A percentile compares a stretch with the other conserved stretches of the same genome.
Evolutionary conservation across 1,284 basidiomycete genomes (phyloP).

Genomic region (Sporisorium exsertum): DNA sequence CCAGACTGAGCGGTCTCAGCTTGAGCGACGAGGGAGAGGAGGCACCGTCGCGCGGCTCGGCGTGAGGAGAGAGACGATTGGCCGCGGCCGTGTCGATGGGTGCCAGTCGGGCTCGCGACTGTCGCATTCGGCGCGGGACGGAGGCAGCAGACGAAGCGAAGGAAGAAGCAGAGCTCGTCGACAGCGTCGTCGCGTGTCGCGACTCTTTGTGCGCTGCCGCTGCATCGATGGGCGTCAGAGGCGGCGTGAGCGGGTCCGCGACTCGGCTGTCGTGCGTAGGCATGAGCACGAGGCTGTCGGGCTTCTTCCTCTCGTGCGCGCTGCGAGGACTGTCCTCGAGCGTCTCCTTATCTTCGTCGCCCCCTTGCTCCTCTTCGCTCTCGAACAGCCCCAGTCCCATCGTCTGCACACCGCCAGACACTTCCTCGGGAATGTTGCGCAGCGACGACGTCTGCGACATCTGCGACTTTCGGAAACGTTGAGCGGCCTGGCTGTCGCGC

Average conservation of each 20-base stretch:
- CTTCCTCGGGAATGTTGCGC: slow-evolving; percentile 43
- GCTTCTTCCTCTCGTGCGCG: slow-evolving; percentile 22
- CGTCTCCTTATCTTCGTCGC: slow-evolving; percentile 27
- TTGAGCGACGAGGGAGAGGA: slow-evolving; percentile 42
- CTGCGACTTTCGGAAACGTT: slow-evolving; percentile 29
- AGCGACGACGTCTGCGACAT: slow-evolving; percentile 45
- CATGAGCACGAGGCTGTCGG: slow-evolving; percentile 25
- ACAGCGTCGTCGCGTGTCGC: slow-evolving; percentile 24
- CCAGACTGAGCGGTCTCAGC: slow-evolving; percentile 44
- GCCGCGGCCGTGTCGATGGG: slow-evolving; percentile 37
- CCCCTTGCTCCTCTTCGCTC: slow-evolving; percentile 32
- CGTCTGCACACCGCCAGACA: slow-evolving; percentile 28
- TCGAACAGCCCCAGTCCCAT: slow-evolving; percentile 47
- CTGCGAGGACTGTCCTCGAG: slow-evolving; percentile 24
- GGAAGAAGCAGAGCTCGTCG: slow-evolving; percentile 41
- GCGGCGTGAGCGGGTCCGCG: slow-evolving; percentile 37
- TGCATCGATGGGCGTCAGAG: slow-evolving; percentile 40
- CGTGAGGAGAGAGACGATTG: slow-evolving; percentile 28
- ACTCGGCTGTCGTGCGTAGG: slow-evolving; percentile 28
- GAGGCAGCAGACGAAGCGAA: slow-evolving; percentile 20
- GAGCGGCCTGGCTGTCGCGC: slow-evolving; percentile 40
- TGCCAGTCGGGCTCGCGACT: slow-evolving; percentile 23
- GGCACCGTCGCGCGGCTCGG: slow-evolving; percentile 21
- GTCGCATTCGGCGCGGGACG: slow-evolving; percentile 22
- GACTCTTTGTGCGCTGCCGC: slow-evolving; percentile 27